These are phyloP conservation scores for Graphilbum sp. DNA, from an alignment of 2,329 filamentous ascomycete genomes.

Conservation along the genomic window DNA sequence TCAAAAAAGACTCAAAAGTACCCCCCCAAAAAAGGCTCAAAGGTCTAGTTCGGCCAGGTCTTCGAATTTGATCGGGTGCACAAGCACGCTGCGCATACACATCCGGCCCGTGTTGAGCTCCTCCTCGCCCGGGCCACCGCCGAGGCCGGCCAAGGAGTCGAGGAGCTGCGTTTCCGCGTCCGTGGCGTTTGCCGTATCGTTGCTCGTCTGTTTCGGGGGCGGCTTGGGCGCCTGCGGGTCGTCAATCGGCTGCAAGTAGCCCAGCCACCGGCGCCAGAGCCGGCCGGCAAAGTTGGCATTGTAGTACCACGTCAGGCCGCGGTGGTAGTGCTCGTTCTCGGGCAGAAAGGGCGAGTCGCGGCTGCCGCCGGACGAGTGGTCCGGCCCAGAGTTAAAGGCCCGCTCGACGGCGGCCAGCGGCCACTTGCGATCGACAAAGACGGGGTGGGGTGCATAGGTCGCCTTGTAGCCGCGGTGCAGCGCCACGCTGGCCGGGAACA, in stretches of 20 bases:
- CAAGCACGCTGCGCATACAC: constrained; percentile 63
- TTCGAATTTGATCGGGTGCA: constrained; percentile 67
- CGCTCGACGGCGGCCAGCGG: constrained; percentile 48
- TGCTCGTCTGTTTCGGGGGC: background rate
- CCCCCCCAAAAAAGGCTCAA: too few relatives aligned
- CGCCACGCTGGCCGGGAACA: constrained; percentile 57
- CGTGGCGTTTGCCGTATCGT: constrained; percentile 24
- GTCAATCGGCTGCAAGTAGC: constrained; percentile 28
- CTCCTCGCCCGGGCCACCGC: constrained; percentile 29
- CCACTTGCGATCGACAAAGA: constrained; percentile 68
- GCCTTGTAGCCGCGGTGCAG: constrained; percentile 66
- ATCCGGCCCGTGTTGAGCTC: constrained; percentile 46
- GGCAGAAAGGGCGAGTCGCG: constrained; percentile 42
- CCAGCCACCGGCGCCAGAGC: constrained; percentile 68
- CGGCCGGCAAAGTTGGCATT: constrained; percentile 60
- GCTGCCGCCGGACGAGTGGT: constrained; percentile 47
- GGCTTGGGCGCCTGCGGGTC: constrained; percentile 4
- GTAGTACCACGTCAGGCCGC: constrained; percentile 73
- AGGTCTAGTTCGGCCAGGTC: constrained; percentile 15
- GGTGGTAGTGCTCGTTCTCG: constrained; percentile 67
- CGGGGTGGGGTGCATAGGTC: constrained; percentile 65
- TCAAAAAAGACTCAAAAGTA: too few relatives aligned
- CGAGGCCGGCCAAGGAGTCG: constrained; percentile 10
- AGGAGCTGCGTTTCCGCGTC: constrained; percentile 13
- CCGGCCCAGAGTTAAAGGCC: constrained; percentile 65